Percentiles rank a stretch among this genome's conserved stretches.
phyloP scores from a whole-genome alignment of 225 moss, liverwort and hornwort genomes.

The Thuidium tamariscinum region DNA sequence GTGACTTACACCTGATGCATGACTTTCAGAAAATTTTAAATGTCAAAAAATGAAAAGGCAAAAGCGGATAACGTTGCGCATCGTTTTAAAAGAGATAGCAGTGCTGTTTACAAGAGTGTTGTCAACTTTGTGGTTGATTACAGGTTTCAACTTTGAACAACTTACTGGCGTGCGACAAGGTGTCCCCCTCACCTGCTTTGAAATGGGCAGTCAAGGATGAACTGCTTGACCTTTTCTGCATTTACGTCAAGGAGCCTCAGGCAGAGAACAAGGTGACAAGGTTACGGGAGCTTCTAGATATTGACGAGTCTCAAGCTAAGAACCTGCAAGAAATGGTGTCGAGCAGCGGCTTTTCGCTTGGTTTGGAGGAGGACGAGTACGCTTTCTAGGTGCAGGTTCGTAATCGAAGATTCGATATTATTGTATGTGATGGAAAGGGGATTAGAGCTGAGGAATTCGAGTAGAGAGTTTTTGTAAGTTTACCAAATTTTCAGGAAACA shows the following conservation, averaged over 20 bases:
- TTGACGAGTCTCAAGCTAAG: conserved; percentile 71
- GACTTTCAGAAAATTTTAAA: background rate
- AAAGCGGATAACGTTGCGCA: background rate
- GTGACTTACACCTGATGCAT: background rate
- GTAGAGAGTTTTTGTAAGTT: conserved; percentile 4
- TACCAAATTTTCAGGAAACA: conserved; percentile 11
- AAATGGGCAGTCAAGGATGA: conserved; percentile 85
- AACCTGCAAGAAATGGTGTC: conserved; percentile 72
- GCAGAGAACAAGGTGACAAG: conserved; percentile 39
- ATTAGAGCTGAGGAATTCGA: background rate
- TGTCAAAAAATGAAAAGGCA: background rate
- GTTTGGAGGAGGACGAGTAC: conserved; percentile 84
- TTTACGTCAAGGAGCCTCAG: conserved; percentile 65
- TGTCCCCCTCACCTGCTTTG: conserved; percentile 57
- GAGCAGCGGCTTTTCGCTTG: conserved; percentile 75
- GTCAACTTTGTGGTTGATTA: background rate
- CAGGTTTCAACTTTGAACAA: conserved; percentile 84
- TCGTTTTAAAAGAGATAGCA: background rate
- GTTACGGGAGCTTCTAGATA: conserved; percentile 69
- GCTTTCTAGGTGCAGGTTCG: conserved; percentile 27
- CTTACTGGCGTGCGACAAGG: conserved; percentile 87
- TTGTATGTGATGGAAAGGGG: background rate
- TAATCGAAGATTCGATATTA: background rate
- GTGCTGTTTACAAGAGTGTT: background rate
- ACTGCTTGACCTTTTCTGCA: conserved; percentile 86